Percentiles rank a stretch among this genome's conserved stretches.
phyloP scores from a whole-genome alignment of 192 early-diverging fungal genomes.

The Phycomyces blakesleeanus region DNA sequence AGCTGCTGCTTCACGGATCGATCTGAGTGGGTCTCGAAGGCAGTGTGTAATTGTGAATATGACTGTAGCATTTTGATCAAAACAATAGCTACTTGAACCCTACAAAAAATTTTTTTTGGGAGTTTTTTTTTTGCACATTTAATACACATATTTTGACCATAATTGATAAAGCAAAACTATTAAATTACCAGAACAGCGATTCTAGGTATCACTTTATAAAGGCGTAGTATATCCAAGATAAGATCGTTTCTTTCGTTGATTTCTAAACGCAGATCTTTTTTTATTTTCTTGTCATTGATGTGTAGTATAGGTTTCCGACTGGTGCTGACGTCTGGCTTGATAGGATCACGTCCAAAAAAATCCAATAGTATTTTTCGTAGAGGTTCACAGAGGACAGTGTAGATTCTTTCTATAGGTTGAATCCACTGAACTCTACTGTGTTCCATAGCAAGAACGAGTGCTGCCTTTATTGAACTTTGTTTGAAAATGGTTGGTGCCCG shows the following conservation, averaged over 20 bases:
- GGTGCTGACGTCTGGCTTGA: slow-evolving; percentile 5
- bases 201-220: slow-evolving; percentile 69
- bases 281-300: slow-evolving; percentile 42
- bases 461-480: slow-evolving; percentile 70
- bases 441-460: slow-evolving; percentile 64
- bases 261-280: slow-evolving; percentile 40
- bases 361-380: slow-evolving; percentile 64
- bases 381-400: slow-evolving; percentile 54
- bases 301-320: slow-evolving; percentile 33
- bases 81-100: slow-evolving; percentile 56
- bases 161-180: no score
- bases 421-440: slow-evolving; percentile 61
- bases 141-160: no score
- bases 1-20: slow-evolving; percentile 67
- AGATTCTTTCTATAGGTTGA: slow-evolving; percentile 48
- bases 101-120: no score
- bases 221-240: slow-evolving; percentile 65
- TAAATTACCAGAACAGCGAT: slow-evolving; percentile 63
- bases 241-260: slow-evolving; percentile 76
- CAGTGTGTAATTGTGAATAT: slow-evolving; percentile 70
- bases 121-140: no score
- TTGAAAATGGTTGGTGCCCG: slow-evolving; percentile 70
- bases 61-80: slow-evolving; percentile 69
- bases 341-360: slow-evolving; percentile 35
- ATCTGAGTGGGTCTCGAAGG: slow-evolving; percentile 63